Conservation (phyloP, 2,329 filamentous ascomycete species). For the Nothophaeocryptopus gaeumannii region DNA sequence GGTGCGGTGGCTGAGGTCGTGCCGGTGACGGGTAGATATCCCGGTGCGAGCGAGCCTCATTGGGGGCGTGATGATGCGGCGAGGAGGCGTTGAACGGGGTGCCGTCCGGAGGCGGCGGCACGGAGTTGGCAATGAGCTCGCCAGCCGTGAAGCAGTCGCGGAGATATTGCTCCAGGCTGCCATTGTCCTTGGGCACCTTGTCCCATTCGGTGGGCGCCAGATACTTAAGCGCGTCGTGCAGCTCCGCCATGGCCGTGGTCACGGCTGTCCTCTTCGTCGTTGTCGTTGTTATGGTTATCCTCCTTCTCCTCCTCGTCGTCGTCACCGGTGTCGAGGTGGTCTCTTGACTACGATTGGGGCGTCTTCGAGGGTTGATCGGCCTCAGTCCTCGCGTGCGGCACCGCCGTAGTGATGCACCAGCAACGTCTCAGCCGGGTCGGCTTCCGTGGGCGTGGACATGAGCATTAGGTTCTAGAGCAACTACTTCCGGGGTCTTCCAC, state of each 20-base stretch:
- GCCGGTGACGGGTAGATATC: conserved; percentile 54
- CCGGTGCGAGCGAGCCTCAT: conserved; percentile 48
- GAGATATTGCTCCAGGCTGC: conserved; percentile 40
- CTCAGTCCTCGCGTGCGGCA: no score
- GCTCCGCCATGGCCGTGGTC: conserved; percentile 35
- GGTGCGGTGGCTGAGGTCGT: conserved; percentile 48
- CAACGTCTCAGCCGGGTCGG: no score
- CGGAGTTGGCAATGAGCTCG: conserved; percentile 71
- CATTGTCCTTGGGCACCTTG: conserved; percentile 43
- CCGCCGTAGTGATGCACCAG: no score
- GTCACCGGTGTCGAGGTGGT: no score
- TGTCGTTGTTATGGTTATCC: no score
- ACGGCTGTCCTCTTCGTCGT: neutral
- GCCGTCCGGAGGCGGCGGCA: conserved; percentile 59
- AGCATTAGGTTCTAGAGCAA: no score
- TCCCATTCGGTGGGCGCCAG: conserved; percentile 45
- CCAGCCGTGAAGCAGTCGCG: conserved; percentile 51
- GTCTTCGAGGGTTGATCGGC: no score
- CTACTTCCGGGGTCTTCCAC: no score
- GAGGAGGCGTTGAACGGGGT: conserved; percentile 44
- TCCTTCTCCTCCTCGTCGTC: no score
- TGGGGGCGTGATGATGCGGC: conserved; percentile 58
- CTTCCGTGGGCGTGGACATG: no score
- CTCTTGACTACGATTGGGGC: no score
- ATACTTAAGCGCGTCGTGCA: conserved; percentile 46